phyloP scores from a whole-genome alignment of 352 stramenopile species.

The Globisporangium radiosum region DNA sequence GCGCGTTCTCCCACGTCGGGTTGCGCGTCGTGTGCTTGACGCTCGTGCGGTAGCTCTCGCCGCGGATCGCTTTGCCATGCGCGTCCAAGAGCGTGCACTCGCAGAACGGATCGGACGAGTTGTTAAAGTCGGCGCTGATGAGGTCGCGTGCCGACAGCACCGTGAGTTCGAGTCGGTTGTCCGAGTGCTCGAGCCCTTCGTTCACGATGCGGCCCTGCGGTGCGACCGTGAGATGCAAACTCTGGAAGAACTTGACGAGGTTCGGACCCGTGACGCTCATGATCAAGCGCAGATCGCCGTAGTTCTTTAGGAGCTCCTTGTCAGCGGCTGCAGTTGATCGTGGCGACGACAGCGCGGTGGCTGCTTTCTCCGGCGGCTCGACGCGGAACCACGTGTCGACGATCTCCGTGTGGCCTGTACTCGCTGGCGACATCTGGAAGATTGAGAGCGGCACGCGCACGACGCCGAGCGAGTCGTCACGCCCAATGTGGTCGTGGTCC shows the following conservation, averaged over 20 bases:
- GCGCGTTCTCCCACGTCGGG: constrained; percentile 51
- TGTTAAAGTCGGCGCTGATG: constrained; percentile 52
- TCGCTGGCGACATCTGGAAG: constrained; percentile 63
- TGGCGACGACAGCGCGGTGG: constrained; percentile 15
- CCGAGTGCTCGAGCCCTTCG: constrained; percentile 42
- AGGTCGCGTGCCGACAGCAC: constrained; percentile 43
- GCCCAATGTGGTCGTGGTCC: constrained; percentile 51
- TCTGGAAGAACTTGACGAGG: constrained; percentile 61
- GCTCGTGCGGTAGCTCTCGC: constrained; percentile 41
- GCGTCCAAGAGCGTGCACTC: constrained; percentile 53
- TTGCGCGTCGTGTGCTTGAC: constrained; percentile 53
- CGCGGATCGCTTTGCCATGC: constrained; percentile 38
- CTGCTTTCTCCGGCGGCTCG: constrained; percentile 30
- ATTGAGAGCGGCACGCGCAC: constrained; percentile 48
- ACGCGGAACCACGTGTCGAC: constrained; percentile 67
- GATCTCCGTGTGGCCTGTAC: constrained; percentile 42
- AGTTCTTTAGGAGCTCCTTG: constrained; percentile 30
- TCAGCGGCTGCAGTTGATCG: constrained; percentile 19
- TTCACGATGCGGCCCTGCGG: constrained; percentile 38
- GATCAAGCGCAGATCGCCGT: constrained; percentile 54
- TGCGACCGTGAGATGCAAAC: constrained; percentile 23
- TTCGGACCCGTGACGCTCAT: constrained; percentile 64
- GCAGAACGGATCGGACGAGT: constrained; percentile 55
- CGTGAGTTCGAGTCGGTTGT: constrained; percentile 64
- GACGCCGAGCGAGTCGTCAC: constrained; percentile 47